Evolutionary conservation across 306 rosid genomes (phyloP).

Genomic region (Acacia crassicarpa): DNA sequence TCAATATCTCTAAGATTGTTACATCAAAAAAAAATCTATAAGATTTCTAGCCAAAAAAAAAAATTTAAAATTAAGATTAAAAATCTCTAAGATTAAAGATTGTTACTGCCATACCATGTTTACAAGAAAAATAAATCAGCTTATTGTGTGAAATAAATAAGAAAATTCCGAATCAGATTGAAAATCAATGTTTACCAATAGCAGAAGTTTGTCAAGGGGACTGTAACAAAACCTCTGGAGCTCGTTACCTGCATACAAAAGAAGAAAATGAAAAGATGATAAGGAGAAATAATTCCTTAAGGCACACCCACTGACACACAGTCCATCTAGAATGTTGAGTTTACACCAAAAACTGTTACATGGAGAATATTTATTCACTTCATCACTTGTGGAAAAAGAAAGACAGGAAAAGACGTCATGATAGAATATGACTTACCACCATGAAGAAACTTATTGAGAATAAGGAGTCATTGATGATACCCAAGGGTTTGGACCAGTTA

Average conservation of each 20-base stretch:
- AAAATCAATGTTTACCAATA: slow-evolving; percentile 57
- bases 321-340: slow-evolving; percentile 4
- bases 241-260: slow-evolving; percentile 67
- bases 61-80: too few relatives aligned
- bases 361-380: background rate
- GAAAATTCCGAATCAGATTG: slow-evolving; percentile 1
- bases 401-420: background rate
- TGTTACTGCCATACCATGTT: background rate
- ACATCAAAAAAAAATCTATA: too few relatives aligned
- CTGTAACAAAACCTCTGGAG: slow-evolving; percentile 84
- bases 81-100: too few relatives aligned
- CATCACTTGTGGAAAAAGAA: slow-evolving; percentile 5
- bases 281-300: slow-evolving; percentile 1
- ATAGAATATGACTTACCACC: slow-evolving; percentile 69
- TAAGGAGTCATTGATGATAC: slow-evolving; percentile 78
- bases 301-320: background rate
- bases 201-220: slow-evolving; percentile 72
- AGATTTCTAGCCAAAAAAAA: too few relatives aligned
- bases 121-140: slow-evolving; percentile 5
- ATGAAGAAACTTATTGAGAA: slow-evolving; percentile 87
- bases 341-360: background rate
- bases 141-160: slow-evolving; percentile 6
- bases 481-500: too few relatives aligned
- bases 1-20: too few relatives aligned
- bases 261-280: slow-evolving; percentile 13